Base-by-base conservation (phyloP, 1,284 basidiomycete species). In the Fomes fomentarius region DNA sequence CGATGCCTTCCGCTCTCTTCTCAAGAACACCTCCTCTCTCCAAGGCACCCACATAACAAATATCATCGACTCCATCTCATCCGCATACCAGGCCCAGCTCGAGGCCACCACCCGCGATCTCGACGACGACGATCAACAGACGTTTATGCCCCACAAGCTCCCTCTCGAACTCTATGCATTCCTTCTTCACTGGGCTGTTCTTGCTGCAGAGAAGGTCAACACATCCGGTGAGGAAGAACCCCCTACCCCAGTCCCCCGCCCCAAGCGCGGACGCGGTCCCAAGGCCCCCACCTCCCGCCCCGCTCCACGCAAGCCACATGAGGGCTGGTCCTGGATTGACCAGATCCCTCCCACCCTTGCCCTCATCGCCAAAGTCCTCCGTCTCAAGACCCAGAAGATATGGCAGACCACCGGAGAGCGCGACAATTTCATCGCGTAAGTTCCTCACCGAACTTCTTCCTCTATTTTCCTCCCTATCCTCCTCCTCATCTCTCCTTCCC, bases 131-230 rank as follows among this genome's bases (percentile, higher is more conserved):
- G 89, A 93, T 50, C 85, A 87, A 57, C 82, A 91, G 42, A 79
- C 81, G 0, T 84, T 88, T 55, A 75, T 83, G 61, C 70, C 79
- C 0, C 93, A 94, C 72, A 89, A 88, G 67, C 66, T 70, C 1
- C 83, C 92, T 0, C 76, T 97, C 45, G 95, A 97, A 70, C 87
- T 90, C 77, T 96, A 93, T 70, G 89, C 89, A 3, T 97, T 96
- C 68, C 75, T 96, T 19, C 71, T 96, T 8, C 79, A 87, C 60
- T 96, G 93, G 93, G 94, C 94, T 66, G 87, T 92, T 19, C 73
- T 74, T 15, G 84, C 84, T 0, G 89, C 86, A 1, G 93, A 96
- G 71, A 88, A 87, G 60, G 82, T 87, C 50, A 87, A 86, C 49
- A 74, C 75, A 3, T 72, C 77, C 4, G 80, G 77, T 2, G 81